A percentile compares a stretch with the other conserved stretches of the same genome.
Conservation (phyloP, 148 eudicot species). For the Fallopia convolvulus region DNA sequence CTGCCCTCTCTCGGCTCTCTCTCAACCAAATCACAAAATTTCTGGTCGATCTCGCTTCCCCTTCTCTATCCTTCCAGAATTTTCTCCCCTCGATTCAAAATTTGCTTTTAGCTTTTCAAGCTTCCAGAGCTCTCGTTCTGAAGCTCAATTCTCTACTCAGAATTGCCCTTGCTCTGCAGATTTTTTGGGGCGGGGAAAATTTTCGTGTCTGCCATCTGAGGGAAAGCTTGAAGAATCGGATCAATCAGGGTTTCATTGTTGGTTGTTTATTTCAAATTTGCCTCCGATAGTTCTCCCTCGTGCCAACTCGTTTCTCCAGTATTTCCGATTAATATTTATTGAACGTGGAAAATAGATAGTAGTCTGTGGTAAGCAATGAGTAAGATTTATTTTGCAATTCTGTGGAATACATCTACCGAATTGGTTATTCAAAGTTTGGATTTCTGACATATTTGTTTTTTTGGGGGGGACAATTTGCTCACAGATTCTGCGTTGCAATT, state of each 20-base stretch:
- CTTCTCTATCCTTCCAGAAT: background rate
- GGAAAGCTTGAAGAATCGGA: background rate
- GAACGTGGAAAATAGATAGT: background rate
- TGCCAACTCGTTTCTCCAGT: background rate
- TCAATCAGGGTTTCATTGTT: slow-evolving; percentile 1
- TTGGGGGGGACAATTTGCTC: background rate
- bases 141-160: background rate
- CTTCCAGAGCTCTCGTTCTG: background rate
- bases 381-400: background rate
- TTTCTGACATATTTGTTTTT: background rate
- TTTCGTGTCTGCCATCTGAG: background rate
- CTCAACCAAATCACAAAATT: background rate
- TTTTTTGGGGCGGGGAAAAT: background rate
- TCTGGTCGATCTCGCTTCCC: background rate
- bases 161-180: background rate
- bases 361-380: background rate
- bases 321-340: background rate
- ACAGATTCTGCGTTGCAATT: slow-evolving; percentile 5
- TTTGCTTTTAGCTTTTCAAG: background rate
- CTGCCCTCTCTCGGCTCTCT: background rate
- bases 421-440: background rate
- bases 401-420: background rate
- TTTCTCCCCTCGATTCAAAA: background rate
- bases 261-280: background rate
- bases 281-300: background rate